These are phyloP conservation scores for Parasitella parasitica DNA, from an alignment of 371 early-diverging fungal species.

Conservation along the genomic window DNA sequence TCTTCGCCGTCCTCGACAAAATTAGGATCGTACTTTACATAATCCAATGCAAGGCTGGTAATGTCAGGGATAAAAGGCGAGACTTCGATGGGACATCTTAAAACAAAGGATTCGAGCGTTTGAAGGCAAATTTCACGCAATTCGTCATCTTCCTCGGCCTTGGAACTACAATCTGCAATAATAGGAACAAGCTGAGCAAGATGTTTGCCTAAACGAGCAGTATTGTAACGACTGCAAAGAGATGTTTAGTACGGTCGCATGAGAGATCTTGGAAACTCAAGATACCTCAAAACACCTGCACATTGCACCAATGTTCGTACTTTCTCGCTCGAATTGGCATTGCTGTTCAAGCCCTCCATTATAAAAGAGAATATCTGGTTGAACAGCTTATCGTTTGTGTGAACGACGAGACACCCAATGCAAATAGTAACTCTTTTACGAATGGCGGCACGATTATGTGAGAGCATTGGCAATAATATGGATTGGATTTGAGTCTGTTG, in stretches of 20 bases:
- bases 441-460: conserved; percentile 75
- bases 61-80: conserved; percentile 63
- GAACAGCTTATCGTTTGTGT: conserved; percentile 73
- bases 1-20: conserved; percentile 78
- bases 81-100: conserved; percentile 77
- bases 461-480: conserved; percentile 66
- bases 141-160: conserved; percentile 79
- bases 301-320: conserved; percentile 73
- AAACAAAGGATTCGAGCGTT: conserved; percentile 80
- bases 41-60: conserved; percentile 62
- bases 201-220: conserved; percentile 70
- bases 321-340: conserved; percentile 58
- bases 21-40: conserved; percentile 88
- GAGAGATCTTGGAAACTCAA: not conserved
- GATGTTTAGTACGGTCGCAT: not conserved
- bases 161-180: conserved; percentile 53
- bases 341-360: conserved; percentile 36
- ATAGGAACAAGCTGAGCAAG: conserved; percentile 67
- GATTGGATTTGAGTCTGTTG: conserved; percentile 62
- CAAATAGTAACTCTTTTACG: conserved; percentile 82
- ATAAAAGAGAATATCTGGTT: conserved; percentile 52
- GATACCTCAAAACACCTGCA: conserved; percentile 72
- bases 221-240: conserved; percentile 64
- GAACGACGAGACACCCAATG: conserved; percentile 72
- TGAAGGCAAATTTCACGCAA: conserved; percentile 84